Evolutionary conservation across 73 alveolate genomes (phyloP).

Genomic region (Blepharisma stoltei): DNA sequence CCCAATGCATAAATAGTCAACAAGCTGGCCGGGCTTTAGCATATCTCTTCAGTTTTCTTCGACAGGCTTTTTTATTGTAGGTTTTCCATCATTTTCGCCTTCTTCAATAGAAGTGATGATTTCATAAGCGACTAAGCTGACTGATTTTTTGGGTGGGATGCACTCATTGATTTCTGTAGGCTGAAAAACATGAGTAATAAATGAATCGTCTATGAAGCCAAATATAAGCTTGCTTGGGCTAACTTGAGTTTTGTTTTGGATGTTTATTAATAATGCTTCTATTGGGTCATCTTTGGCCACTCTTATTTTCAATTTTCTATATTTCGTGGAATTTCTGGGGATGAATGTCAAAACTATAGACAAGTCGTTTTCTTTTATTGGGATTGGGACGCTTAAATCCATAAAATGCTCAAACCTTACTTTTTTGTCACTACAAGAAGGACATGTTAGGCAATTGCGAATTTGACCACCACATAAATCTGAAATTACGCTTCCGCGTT

Average conservation of each 20-base stretch:
- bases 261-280: background rate
- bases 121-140: background rate
- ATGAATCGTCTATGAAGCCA: no score
- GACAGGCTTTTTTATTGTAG: background rate
- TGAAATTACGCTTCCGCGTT: background rate
- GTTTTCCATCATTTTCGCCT: background rate
- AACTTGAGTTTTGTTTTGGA: conserved; percentile 8
- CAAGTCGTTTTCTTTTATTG: background rate
- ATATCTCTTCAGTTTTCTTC: background rate
- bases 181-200: no score
- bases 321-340: background rate
- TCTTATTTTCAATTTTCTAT: background rate
- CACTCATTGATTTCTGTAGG: no score
- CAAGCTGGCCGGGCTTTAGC: background rate
- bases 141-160: no score
- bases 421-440: background rate
- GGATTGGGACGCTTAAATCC: conserved; percentile 22
- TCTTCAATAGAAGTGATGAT: background rate
- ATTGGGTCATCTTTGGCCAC: background rate
- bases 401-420: background rate
- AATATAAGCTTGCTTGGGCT: background rate
- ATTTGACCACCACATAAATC: conserved; percentile 27
- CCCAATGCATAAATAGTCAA: background rate
- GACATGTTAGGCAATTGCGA: background rate
- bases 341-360: background rate